Conservation (phyloP, 306 rosid species). For the Rosa multiflora region DNA sequence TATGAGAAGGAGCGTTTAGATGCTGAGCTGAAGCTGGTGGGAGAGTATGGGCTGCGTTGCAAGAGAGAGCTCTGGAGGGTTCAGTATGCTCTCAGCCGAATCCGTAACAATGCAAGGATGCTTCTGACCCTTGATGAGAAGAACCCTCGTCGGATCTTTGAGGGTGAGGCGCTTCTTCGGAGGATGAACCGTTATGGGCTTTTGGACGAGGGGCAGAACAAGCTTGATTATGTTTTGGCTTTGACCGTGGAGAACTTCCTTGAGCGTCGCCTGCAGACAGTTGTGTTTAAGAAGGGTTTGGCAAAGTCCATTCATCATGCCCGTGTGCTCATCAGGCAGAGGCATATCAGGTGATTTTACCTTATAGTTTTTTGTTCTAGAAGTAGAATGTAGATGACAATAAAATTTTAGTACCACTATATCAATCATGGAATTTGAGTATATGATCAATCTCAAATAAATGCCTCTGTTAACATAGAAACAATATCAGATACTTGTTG, state of each 20-base stretch:
- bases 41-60: slow-evolving; percentile 40
- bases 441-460: not conserved
- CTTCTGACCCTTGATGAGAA: slow-evolving; percentile 42
- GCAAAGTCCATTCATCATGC: slow-evolving; percentile 35
- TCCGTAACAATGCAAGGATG: slow-evolving; percentile 37
- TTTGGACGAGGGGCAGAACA: slow-evolving; percentile 41
- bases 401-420: too few species aligned
- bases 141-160: slow-evolving; percentile 41
- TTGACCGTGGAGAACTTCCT: slow-evolving; percentile 39
- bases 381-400: not conserved
- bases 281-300: slow-evolving; percentile 30
- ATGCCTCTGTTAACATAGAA: not conserved
- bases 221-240: slow-evolving; percentile 44
- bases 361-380: not conserved
- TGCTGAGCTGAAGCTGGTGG: slow-evolving; percentile 37
- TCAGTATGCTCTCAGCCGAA: slow-evolving; percentile 41
- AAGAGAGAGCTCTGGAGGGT: slow-evolving; percentile 43
- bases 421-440: not conserved
- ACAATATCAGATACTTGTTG: not conserved
- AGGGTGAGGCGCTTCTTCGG: slow-evolving; percentile 37
- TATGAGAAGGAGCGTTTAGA: slow-evolving; percentile 42
- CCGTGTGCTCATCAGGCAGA: slow-evolving; percentile 32
- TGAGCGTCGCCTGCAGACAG: slow-evolving; percentile 37
- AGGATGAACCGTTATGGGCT: slow-evolving; percentile 41
- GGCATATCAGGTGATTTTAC: slow-evolving; percentile 31